Conservation (phyloP, 192 early-diverging fungal genomes). For the Gryganskiella cystojenkinii region DNA sequence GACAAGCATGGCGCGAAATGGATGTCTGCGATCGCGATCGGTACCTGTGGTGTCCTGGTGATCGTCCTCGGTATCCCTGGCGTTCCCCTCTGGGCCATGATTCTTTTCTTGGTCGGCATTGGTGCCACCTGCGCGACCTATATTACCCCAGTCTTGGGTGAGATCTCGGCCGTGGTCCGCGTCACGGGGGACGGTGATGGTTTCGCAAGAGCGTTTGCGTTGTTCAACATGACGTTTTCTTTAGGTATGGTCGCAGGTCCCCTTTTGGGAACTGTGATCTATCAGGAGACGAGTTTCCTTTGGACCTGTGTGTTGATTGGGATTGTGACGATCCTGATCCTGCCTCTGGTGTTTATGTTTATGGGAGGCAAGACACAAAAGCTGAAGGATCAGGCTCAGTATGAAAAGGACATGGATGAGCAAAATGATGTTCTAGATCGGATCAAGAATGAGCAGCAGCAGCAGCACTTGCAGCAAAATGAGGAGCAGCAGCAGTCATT, state of each 20-base stretch:
- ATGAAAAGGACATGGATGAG: conserved; percentile 27
- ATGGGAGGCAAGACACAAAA: conserved; percentile 40
- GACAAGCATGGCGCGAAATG: conserved; percentile 57
- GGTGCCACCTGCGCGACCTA: conserved; percentile 52
- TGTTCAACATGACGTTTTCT: conserved; percentile 57
- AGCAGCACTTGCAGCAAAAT: conserved; percentile 1
- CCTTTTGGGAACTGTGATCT: conserved; percentile 24
- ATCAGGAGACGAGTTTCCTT: conserved; percentile 32
- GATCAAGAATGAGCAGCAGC: conserved; percentile 9
- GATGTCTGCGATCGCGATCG: conserved; percentile 27
- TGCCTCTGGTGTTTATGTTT: conserved; percentile 31
- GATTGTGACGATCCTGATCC: conserved; percentile 2
- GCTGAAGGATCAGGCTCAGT: conserved; percentile 21
- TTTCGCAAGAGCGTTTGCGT: conserved; percentile 53
- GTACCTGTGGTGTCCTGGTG: conserved; percentile 14
- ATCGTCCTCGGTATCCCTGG: conserved; percentile 25
- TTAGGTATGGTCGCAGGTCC: conserved; percentile 30
- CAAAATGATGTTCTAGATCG: conserved; percentile 8
- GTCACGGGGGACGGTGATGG: conserved; percentile 50
- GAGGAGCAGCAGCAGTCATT: background rate
- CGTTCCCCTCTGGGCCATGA: conserved; percentile 41
- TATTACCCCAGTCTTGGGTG: conserved; percentile 55
- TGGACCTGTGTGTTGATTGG: conserved; percentile 42
- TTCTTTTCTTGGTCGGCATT: conserved; percentile 43
- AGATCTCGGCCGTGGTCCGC: conserved; percentile 53